Conservation (phyloP, 331 rosid species). For the Cydonia oblonga region DNA sequence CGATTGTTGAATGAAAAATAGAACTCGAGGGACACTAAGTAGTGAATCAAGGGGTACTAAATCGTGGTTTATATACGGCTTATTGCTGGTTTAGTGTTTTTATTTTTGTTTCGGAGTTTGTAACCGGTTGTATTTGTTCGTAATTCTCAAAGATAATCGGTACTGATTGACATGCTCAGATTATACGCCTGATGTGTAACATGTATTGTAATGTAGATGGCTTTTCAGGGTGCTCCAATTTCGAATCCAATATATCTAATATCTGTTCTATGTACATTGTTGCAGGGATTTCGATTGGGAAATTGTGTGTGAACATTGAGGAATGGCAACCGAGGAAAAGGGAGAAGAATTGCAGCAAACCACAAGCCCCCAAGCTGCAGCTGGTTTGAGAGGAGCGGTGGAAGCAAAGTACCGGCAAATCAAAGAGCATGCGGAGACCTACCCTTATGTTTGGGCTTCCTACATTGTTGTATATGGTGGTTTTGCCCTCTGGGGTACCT, state of each 20-base stretch:
- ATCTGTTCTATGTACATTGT: background rate
- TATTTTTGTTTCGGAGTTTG: background rate
- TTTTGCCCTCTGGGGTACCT: constrained; percentile 53
- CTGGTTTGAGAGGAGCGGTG: constrained; percentile 20
- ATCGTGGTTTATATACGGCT: too few species aligned
- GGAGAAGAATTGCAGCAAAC: constrained; percentile 30
- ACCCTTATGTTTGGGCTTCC: constrained; percentile 85
- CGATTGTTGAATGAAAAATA: background rate
- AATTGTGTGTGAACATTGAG: background rate
- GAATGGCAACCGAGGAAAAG: constrained; percentile 18
- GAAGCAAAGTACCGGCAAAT: constrained; percentile 39
- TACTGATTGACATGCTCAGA: too few species aligned
- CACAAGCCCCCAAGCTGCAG: constrained; percentile 2
- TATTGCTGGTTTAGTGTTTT: background rate
- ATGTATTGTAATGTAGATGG: background rate
- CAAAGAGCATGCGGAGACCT: constrained; percentile 65
- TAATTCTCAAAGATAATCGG: background rate
- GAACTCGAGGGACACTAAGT: background rate
- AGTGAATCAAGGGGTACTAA: background rate
- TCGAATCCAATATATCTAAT: too few species aligned
- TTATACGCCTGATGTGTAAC: background rate
- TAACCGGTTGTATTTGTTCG: background rate
- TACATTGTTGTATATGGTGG: constrained; percentile 81
- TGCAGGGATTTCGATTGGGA: background rate
- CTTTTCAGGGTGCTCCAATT: background rate